phyloP scores from a whole-genome alignment of 1,139 yeast genomes.

The Suzukiozyma palmioleophila region DNA sequence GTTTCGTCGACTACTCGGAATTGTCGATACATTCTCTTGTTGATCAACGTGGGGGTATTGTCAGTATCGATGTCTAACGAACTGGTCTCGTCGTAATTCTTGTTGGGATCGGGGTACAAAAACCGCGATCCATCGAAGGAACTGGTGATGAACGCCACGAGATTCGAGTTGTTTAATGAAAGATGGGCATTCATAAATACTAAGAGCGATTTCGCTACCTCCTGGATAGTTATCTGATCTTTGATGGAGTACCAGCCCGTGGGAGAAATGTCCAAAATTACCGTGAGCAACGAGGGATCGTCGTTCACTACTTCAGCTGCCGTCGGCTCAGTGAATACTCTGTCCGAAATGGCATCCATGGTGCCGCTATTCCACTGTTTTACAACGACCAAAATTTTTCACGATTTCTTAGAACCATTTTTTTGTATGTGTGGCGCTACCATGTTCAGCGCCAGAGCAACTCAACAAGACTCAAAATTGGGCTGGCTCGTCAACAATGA shows the following conservation, averaged over 20 bases:
- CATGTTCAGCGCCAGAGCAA: background rate
- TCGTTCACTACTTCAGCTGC: constrained; percentile 39
- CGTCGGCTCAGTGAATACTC: constrained; percentile 50
- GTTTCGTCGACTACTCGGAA: constrained; percentile 78
- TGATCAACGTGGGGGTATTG: constrained; percentile 18
- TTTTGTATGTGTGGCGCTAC: background rate
- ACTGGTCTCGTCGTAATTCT: constrained; percentile 18
- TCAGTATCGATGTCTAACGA: background rate
- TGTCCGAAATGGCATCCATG: constrained; percentile 77
- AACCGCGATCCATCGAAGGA: constrained; percentile 68
- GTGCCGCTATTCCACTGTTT: background rate
- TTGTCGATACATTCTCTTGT: constrained; percentile 70
- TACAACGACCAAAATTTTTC: no score
- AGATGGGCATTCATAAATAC: constrained; percentile 83
- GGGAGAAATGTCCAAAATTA: constrained; percentile 78
- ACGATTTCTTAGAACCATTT: background rate
- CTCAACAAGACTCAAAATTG: no score
- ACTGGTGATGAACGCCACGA: constrained; percentile 78
- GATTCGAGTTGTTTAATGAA: constrained; percentile 78
- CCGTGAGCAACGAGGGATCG: constrained; percentile 75
- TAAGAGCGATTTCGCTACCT: constrained; percentile 55
- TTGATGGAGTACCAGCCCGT: constrained; percentile 62
- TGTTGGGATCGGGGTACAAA: constrained; percentile 57
- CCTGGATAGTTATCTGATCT: constrained; percentile 44
- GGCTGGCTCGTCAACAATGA: no score